These are phyloP conservation scores for Kluyveromyces starmeri DNA, from an alignment of 805 yeast species.

Conservation along the genomic window DNA sequence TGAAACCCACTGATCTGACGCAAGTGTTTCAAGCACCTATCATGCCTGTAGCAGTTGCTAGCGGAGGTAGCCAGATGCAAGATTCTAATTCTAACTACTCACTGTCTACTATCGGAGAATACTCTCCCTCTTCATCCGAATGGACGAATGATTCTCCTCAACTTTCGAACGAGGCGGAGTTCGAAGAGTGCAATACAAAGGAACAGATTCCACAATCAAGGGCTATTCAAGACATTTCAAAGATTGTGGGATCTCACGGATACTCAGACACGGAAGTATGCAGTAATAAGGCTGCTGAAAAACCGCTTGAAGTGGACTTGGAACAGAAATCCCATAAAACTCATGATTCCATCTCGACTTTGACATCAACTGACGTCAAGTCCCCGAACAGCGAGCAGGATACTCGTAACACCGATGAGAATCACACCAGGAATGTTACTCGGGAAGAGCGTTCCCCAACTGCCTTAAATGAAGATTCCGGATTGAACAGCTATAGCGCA, in stretches of 20 bases:
- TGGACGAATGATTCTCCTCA: conserved; percentile 35
- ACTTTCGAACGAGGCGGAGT: conserved; percentile 7
- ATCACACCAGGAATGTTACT: neutral
- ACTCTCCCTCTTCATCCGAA: conserved; percentile 39
- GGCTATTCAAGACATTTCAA: conserved; percentile 34
- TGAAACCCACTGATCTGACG: conserved; percentile 14
- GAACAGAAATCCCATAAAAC: neutral
- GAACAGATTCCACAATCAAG: conserved; percentile 31
- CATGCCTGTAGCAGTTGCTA: conserved; percentile 18
- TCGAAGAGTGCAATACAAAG: conserved; percentile 12
- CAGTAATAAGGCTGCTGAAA: neutral
- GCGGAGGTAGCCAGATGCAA: conserved; percentile 18
- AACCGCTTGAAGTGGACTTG: neutral
- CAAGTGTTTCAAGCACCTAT: conserved; percentile 24
- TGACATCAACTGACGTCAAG: neutral
- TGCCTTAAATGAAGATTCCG: neutral
- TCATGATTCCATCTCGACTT: neutral
- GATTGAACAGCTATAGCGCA: conserved; percentile 1
- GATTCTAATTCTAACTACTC: conserved; percentile 28
- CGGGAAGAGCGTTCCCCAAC: no score
- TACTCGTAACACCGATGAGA: neutral
- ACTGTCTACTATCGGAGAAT: conserved; percentile 37
- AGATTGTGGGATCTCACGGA: conserved; percentile 20
- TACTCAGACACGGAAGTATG: neutral
- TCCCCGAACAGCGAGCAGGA: neutral